A percentile compares a stretch with the other conserved stretches of the same genome.
Evolutionary conservation across 768 basidiomycete species (phyloP).

Genomic region (Auricularia auricula-judae): DNA sequence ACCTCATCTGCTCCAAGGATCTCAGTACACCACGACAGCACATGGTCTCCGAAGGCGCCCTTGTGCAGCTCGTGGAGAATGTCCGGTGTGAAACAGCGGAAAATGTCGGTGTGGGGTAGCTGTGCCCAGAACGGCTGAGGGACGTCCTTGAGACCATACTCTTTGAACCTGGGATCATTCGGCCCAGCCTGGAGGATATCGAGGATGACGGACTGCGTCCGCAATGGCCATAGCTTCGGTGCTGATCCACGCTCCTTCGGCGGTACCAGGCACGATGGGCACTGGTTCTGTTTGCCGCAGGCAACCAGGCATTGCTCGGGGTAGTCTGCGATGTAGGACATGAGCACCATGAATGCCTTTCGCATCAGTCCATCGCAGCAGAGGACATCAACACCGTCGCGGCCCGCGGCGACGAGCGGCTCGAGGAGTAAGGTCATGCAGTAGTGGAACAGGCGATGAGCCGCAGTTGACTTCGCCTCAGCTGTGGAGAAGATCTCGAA

Average conservation of each 20-base stretch:
- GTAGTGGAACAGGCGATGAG: conserved; percentile 25
- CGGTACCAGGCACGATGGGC: conserved; percentile 8
- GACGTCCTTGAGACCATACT: background rate
- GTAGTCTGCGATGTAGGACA: conserved; percentile 16
- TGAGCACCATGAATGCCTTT: conserved; percentile 12
- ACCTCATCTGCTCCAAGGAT: conserved; percentile 9
- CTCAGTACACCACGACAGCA: conserved; percentile 23
- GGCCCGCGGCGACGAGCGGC: conserved; percentile 20
- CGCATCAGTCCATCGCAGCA: conserved; percentile 26
- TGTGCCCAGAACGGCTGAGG: conserved; percentile 29
- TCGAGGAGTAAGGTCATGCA: conserved; percentile 23
- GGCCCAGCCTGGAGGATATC: background rate
- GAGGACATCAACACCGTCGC: conserved; percentile 21
- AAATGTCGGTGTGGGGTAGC: conserved; percentile 31
- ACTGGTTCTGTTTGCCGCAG: conserved; percentile 10
- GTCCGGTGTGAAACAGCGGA: conserved; percentile 25
- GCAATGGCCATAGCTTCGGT: background rate
- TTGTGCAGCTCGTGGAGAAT: conserved; percentile 39
- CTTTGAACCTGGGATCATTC: background rate
- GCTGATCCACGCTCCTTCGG: conserved; percentile 8
- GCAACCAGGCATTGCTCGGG: conserved; percentile 16
- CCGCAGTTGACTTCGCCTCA: conserved; percentile 28
- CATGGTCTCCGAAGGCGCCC: conserved; percentile 35
- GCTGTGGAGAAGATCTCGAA: conserved; percentile 30
- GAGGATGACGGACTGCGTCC: background rate